Conservation (phyloP, 257 asterid species). For the Ehretia macrophylla region DNA sequence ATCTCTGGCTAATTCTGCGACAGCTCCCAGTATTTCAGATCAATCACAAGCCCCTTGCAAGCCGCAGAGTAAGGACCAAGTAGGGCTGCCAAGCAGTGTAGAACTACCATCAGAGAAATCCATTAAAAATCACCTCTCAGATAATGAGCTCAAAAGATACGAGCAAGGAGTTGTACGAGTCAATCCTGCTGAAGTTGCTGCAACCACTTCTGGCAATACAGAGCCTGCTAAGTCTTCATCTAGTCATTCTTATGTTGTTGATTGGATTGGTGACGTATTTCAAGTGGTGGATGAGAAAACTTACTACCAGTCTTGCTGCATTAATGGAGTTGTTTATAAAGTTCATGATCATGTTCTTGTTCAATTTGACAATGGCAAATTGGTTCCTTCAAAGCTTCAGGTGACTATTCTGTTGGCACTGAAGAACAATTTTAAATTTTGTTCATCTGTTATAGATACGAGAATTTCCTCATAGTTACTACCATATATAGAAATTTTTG, state of each 20-base stretch:
- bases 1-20: conserved; percentile 24
- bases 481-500: too few species aligned
- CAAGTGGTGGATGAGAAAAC: conserved; percentile 56
- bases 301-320: conserved; percentile 61
- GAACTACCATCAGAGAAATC: conserved; percentile 30
- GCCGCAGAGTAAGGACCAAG: conserved; percentile 17
- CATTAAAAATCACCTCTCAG: conserved; percentile 20
- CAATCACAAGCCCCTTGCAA: conserved; percentile 23
- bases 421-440: background rate
- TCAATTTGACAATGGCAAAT: conserved; percentile 46
- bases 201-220: conserved; percentile 23
- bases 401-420: conserved; percentile 37
- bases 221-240: conserved; percentile 33
- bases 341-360: conserved; percentile 63
- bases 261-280: conserved; percentile 64
- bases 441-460: too few species aligned
- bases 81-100: conserved; percentile 19
- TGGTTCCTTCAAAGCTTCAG: conserved; percentile 80
- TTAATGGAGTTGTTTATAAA: conserved; percentile 60
- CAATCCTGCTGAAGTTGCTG: conserved; percentile 40
- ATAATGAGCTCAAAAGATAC: conserved; percentile 13
- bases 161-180: conserved; percentile 31
- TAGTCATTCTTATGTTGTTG: conserved; percentile 40
- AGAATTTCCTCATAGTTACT: too few species aligned
- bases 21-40: conserved; percentile 24